Conservation (phyloP, 2,329 filamentous ascomycete genomes). For the Colletotrichum navitas region DNA sequence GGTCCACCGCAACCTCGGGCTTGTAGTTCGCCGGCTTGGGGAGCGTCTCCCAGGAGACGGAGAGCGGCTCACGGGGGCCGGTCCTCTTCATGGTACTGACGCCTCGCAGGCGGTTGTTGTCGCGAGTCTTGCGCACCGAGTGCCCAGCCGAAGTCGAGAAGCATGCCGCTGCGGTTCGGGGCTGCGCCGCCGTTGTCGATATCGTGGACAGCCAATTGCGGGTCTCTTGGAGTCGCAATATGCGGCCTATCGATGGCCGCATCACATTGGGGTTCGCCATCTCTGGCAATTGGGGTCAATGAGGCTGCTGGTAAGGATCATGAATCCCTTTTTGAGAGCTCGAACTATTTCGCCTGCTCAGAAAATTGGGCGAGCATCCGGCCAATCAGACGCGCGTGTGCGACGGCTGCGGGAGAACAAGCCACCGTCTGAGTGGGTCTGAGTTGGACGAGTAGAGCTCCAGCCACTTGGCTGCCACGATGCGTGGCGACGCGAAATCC, state of each 20-base stretch:
- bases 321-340: slow-evolving; percentile 30
- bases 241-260: slow-evolving; percentile 49
- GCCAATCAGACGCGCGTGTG: slow-evolving; percentile 26
- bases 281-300: slow-evolving; percentile 36
- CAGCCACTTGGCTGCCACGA: not conserved
- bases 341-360: slow-evolving; percentile 36
- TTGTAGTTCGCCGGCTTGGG: slow-evolving; percentile 78
- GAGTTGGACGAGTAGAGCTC: not conserved
- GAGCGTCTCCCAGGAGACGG: slow-evolving; percentile 77
- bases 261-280: slow-evolving; percentile 50
- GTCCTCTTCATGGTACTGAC: slow-evolving; percentile 85
- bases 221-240: slow-evolving; percentile 43
- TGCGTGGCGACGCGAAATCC: not conserved
- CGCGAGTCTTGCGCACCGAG: slow-evolving; percentile 68
- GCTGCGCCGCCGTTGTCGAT: slow-evolving; percentile 5
- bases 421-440: slow-evolving; percentile 16
- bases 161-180: slow-evolving; percentile 44
- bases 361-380: slow-evolving; percentile 27
- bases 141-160: slow-evolving; percentile 69
- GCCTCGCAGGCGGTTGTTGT: slow-evolving; percentile 84
- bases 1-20: slow-evolving; percentile 70
- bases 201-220: slow-evolving; percentile 25
- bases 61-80: slow-evolving; percentile 80
- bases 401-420: slow-evolving; percentile 36
- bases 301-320: slow-evolving; percentile 29